Evolutionary conservation across 495 filamentous ascomycete species (phyloP).

Genomic region (Penicillium chermesinum): DNA sequence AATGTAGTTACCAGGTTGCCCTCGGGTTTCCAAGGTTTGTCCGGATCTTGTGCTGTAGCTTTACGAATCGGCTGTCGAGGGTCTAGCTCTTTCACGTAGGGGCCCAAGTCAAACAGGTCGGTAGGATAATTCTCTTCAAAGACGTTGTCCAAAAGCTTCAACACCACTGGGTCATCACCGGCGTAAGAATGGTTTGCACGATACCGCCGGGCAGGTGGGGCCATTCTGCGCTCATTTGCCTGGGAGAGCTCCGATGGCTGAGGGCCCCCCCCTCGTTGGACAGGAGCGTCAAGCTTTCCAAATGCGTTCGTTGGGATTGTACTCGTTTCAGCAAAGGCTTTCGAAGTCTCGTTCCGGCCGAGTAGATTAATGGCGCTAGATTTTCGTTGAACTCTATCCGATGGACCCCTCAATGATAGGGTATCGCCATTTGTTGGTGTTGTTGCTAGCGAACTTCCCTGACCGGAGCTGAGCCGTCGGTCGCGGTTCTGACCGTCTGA

Average conservation of each 20-base stretch:
- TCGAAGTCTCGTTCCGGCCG: constrained; percentile 69
- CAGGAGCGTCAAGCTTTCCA: constrained; percentile 75
- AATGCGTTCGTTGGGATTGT: constrained; percentile 78
- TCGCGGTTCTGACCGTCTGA: constrained; percentile 29
- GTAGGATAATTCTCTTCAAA: constrained; percentile 87
- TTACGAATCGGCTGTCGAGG: constrained; percentile 61
- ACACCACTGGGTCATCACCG: constrained; percentile 83
- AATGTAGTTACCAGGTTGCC: constrained; percentile 82
- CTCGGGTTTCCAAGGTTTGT: constrained; percentile 72
- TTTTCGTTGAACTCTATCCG: constrained; percentile 49
- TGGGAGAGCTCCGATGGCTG: constrained; percentile 29
- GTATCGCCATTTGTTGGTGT: constrained; percentile 33
- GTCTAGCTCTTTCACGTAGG: constrained; percentile 66
- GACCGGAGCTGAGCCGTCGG: constrained; percentile 26
- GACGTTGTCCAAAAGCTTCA: constrained; percentile 80
- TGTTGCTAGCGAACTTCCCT: constrained; percentile 33
- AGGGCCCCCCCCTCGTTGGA: constrained; percentile 34
- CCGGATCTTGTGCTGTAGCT: constrained; percentile 41
- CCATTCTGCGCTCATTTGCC: constrained; percentile 26
- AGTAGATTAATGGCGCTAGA: constrained; percentile 80
- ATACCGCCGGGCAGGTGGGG: constrained; percentile 28
- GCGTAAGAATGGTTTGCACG: constrained; percentile 63
- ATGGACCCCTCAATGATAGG: constrained; percentile 22
- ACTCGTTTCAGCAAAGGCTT: constrained; percentile 76
- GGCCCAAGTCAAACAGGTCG: constrained; percentile 66